Evolutionary conservation across 2,329 filamentous ascomycete species (phyloP).

Genomic region (Triangularia verruculosa): DNA sequence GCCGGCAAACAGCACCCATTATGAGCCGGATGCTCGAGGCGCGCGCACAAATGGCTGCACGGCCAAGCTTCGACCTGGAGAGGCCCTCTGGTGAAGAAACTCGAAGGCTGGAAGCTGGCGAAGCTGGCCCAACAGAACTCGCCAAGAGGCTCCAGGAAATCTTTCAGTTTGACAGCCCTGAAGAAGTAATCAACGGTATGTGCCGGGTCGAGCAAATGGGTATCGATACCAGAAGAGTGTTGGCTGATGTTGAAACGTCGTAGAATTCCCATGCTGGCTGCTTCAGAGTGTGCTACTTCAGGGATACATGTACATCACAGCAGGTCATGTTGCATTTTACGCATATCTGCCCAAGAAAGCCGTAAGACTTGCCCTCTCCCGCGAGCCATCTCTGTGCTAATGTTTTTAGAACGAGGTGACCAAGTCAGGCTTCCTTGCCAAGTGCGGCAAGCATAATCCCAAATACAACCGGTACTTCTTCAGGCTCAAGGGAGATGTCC

Average conservation of each 20-base stretch:
- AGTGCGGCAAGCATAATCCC: slow-evolving; percentile 83
- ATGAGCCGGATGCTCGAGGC: slow-evolving; percentile 78
- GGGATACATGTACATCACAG: slow-evolving; percentile 93
- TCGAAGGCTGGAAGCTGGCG: slow-evolving; percentile 33
- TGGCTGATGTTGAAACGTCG: not conserved
- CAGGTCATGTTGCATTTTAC: slow-evolving; percentile 93
- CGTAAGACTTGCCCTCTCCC: slow-evolving; percentile 46
- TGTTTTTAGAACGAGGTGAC: slow-evolving; percentile 60
- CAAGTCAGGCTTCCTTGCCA: slow-evolving; percentile 85
- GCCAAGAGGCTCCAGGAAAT: slow-evolving; percentile 75
- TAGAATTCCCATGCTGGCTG: slow-evolving; percentile 91
- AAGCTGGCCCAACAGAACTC: slow-evolving; percentile 54
- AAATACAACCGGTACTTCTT: slow-evolving; percentile 93
- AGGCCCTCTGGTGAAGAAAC: slow-evolving; percentile 41
- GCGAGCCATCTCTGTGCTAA: slow-evolving; percentile 3
- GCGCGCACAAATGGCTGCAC: slow-evolving; percentile 58
- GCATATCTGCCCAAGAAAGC: slow-evolving; percentile 94
- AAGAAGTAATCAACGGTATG: slow-evolving; percentile 76
- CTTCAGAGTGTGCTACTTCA: slow-evolving; percentile 88
- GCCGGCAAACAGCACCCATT: slow-evolving; percentile 59
- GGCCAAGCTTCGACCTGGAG: slow-evolving; percentile 57
- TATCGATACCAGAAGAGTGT: not conserved
- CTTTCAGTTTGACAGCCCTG: slow-evolving; percentile 75
- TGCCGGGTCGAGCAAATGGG: not conserved
- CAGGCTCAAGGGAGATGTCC: slow-evolving; percentile 81